Base-by-base conservation (phyloP, 2,329 filamentous ascomycete genomes). In the Beauveria scarabaeidicola region DNA sequence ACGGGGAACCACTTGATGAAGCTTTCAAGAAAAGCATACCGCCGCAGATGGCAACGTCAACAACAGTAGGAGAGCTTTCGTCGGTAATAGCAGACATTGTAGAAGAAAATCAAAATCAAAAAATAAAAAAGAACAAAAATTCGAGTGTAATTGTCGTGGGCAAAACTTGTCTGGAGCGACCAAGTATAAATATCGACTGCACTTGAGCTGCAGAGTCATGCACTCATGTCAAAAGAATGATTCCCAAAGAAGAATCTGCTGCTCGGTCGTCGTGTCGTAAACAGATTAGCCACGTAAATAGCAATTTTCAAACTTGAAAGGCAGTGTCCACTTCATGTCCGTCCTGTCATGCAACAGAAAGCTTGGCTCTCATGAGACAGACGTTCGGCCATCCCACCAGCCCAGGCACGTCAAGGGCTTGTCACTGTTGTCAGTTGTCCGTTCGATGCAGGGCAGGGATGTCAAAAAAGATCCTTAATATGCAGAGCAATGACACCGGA, bases 21-120 rank as follows among this genome's bases (percentile, higher is more conserved):
- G 29, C 11, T n/a, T 40, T 36, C n/a, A 21, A 21, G 17, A 19
- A 17, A 15, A 17, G 52, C 68, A 52, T 63, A 72, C 72, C 72
- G 53, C 74, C 73, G 54, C 75, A 64, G n/a, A 75, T 70, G 8
- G 67, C 66, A 46, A 76, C 62, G 61, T 75, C 74, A 52, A 72
- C 67, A 15, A 63, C 60, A 41, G 67, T 62, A 44, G 21, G 8
- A 29, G 63, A 59, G 36, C 52, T 44, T 32, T 38, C 62, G 4
- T 52, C 48, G 5, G 25, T 46, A n/a, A 32, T 23, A 48, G 53
- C 58, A 5, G 59, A 48, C 59, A 61, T 61, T 51, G 11, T 60
- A n/a, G n/a, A n/a, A n/a, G 44, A 48, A 27, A 10, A n/a, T n/a
- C n/a, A n/a, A n/a, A n/a, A n/a, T n/a, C n/a, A 11, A 29, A 29